These are phyloP conservation scores for Coemansia sp. DNA, from an alignment of 192 early-diverging fungal genomes.

Conservation along the genomic window DNA sequence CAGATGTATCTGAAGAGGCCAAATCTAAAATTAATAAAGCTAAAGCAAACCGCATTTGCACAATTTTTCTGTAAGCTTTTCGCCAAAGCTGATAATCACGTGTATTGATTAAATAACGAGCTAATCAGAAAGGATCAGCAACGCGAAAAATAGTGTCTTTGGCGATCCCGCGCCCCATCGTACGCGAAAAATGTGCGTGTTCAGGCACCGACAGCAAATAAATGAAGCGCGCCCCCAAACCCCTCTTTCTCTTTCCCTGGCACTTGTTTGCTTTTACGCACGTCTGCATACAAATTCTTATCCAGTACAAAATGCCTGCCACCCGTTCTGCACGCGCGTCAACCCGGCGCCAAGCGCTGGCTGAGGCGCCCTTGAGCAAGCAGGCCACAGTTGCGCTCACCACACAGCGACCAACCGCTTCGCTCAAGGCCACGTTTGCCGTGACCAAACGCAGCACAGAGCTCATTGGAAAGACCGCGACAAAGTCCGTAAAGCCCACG, in stretches of 20 bases:
- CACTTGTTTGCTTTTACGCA: slow-evolving; percentile 12
- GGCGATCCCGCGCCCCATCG: not conserved
- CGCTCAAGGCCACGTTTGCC: slow-evolving; percentile 31
- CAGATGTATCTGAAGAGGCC: not conserved
- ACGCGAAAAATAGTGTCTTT: slow-evolving; percentile 7
- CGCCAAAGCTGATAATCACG: not conserved
- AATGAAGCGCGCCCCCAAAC: not conserved
- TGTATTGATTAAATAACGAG: not conserved
- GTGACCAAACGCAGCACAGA: slow-evolving; percentile 34
- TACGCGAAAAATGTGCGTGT: slow-evolving; percentile 25
- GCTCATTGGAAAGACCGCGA: slow-evolving; percentile 5
- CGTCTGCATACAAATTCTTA: not conserved
- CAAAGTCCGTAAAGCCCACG: not conserved
- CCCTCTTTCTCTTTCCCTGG: slow-evolving; percentile 1
- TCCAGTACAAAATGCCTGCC: slow-evolving; percentile 29
- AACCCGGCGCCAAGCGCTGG: slow-evolving; percentile 25
- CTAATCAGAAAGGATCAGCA: not conserved
- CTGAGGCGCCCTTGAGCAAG: slow-evolving; percentile 30
- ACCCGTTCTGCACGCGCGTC: slow-evolving; percentile 27
- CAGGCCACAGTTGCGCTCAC: slow-evolving; percentile 15
- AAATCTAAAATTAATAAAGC: not conserved
- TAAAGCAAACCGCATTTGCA: not conserved
- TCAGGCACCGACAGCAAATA: not conserved
- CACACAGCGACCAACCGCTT: no score
- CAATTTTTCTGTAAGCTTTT: not conserved